Conservation (phyloP, 73 alveolate genomes). For the Paramecium bursaria region DNA sequence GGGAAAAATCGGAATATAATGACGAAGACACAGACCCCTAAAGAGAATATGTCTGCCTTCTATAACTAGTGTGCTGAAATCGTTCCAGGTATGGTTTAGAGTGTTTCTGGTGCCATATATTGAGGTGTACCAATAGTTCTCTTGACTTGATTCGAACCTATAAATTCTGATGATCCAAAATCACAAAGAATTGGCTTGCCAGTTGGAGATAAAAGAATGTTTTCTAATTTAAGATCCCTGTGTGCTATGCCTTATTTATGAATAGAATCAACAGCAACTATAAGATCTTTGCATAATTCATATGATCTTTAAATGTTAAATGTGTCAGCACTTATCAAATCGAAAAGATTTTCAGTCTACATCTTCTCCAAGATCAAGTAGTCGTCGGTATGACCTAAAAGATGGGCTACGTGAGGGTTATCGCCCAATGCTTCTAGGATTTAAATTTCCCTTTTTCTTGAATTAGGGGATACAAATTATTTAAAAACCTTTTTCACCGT, state of each 20-base stretch:
- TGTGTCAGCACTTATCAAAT: neutral
- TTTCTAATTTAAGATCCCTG: conserved; percentile 27
- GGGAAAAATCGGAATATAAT: too few species aligned
- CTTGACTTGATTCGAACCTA: too few species aligned
- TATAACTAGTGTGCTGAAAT: too few species aligned
- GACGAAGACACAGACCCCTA: too few species aligned
- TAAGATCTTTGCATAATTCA: conserved; percentile 2
- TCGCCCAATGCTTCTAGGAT: conserved; percentile 14
- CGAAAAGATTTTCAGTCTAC: conserved; percentile 14
- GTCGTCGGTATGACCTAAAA: conserved; percentile 1
- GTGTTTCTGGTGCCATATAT: conserved; percentile 48
- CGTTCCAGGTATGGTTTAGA: too few species aligned
- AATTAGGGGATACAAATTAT: neutral
- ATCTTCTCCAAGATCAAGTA: conserved; percentile 8
- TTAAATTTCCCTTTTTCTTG: conserved; percentile 47
- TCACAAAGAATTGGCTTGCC: conserved; percentile 38
- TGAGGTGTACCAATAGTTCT: conserved; percentile 51
- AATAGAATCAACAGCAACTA: neutral
- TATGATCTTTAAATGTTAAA: conserved; percentile 9
- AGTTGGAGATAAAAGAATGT: neutral
- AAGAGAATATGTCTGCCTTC: too few species aligned
- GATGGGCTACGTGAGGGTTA: conserved; percentile 21
- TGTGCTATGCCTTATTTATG: conserved; percentile 20
- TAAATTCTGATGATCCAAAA: conserved; percentile 47
- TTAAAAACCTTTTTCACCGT: conserved; percentile 28